Conservation (phyloP, 805 yeast species). For the Wickerhamomyces subpelliculosus region DNA sequence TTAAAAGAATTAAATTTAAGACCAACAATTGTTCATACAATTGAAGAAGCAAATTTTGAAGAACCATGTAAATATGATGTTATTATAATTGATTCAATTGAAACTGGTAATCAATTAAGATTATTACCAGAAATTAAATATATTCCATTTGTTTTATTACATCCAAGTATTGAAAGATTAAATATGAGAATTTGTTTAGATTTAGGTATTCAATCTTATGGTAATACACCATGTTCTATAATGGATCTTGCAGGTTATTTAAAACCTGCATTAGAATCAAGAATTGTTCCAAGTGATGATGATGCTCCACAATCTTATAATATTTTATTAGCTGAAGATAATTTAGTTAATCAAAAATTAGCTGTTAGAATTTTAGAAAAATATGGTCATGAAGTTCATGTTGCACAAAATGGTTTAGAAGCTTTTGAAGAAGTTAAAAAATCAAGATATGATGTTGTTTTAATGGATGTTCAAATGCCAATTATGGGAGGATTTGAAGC, state of each 20-base stretch:
- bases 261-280: constrained; percentile 78
- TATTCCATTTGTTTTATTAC: constrained; percentile 74
- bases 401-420: constrained; percentile 80
- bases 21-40: constrained; percentile 51
- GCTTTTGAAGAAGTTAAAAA: constrained; percentile 71
- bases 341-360: constrained; percentile 78
- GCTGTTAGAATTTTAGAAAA: constrained; percentile 82
- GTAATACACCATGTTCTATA: constrained; percentile 80
- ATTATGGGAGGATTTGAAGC: constrained; percentile 95
- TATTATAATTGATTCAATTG: constrained; percentile 75
- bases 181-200: constrained; percentile 80
- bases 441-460: constrained; percentile 67
- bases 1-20: constrained; percentile 50
- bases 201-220: constrained; percentile 80
- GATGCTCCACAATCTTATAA: constrained; percentile 73
- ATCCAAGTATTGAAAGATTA: constrained; percentile 67
- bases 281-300: constrained; percentile 72
- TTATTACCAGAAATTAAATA: constrained; percentile 72
- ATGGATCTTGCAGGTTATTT: constrained; percentile 77
- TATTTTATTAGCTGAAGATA: constrained; percentile 79
- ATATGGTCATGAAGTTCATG: constrained; percentile 77
- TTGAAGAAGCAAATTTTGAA: constrained; percentile 49
- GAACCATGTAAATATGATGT: constrained; percentile 61
- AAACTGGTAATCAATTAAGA: constrained; percentile 64
- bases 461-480: constrained; percentile 95